Conservation (phyloP, 2,329 filamentous ascomycete species). For the Aspergillus sp. region DNA sequence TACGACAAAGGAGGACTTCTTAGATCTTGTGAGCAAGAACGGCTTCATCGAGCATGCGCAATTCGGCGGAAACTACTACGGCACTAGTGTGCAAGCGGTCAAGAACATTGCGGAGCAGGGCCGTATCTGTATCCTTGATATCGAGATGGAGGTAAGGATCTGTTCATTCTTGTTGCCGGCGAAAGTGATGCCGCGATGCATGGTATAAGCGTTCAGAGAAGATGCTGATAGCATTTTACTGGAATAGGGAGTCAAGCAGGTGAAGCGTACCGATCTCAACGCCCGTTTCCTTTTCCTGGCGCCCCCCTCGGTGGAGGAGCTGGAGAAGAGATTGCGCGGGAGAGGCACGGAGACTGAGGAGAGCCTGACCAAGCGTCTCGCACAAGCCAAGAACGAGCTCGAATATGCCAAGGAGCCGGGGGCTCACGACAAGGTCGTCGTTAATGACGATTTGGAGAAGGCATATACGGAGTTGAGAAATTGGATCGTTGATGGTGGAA, state of each 20-base stretch:
- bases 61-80: slow-evolving; percentile 85
- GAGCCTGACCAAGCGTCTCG: slow-evolving; percentile 65
- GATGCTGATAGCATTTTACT: slow-evolving; percentile 1
- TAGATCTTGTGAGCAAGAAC: slow-evolving; percentile 64
- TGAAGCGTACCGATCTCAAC: slow-evolving; percentile 72
- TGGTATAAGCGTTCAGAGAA: neutral
- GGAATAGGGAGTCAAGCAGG: slow-evolving; percentile 80
- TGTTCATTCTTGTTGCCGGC: neutral
- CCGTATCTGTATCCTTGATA: slow-evolving; percentile 81
- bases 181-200: neutral
- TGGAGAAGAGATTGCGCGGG: slow-evolving; percentile 74
- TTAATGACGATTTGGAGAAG: slow-evolving; percentile 66
- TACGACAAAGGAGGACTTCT: slow-evolving; percentile 66
- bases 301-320: slow-evolving; percentile 71
- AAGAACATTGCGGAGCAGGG: slow-evolving; percentile 71
- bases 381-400: slow-evolving; percentile 73
- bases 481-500: slow-evolving; percentile 50
- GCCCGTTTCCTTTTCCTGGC: slow-evolving; percentile 84
- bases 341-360: slow-evolving; percentile 79
- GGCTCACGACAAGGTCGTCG: slow-evolving; percentile 65
- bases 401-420: slow-evolving; percentile 70
- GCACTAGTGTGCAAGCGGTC: slow-evolving; percentile 78
- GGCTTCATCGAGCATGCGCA: slow-evolving; percentile 86
- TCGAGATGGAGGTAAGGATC: slow-evolving; percentile 82
- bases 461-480: slow-evolving; percentile 58